Evolutionary conservation across 2,329 filamentous ascomycete genomes (phyloP).

Genomic region (Hypoxylon sp.): DNA sequence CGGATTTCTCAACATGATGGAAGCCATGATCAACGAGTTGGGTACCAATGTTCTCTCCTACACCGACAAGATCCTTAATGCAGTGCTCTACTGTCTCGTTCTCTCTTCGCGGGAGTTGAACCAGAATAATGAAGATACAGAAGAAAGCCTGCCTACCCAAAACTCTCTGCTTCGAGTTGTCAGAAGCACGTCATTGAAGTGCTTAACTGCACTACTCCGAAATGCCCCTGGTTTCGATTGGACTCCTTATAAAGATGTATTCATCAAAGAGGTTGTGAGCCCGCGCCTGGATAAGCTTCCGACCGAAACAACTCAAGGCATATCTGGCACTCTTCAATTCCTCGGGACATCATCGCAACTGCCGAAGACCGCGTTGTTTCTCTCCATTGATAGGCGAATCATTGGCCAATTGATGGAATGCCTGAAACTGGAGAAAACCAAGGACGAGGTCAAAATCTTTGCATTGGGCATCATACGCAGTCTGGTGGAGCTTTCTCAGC

Average conservation of each 20-base stretch:
- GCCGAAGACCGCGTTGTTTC: conserved; percentile 75
- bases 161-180: conserved; percentile 76
- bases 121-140: conserved; percentile 56
- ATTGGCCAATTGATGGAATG: conserved; percentile 80
- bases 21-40: conserved; percentile 87
- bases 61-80: conserved; percentile 77
- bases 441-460: conserved; percentile 89
- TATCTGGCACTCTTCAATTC: conserved; percentile 86
- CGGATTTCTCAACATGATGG: conserved; percentile 92
- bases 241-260: conserved; percentile 76
- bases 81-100: conserved; percentile 85
- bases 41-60: conserved; percentile 80
- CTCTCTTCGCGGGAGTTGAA: conserved; percentile 74
- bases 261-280: conserved; percentile 82
- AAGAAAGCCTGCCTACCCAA: conserved; percentile 58
- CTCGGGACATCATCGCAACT: conserved; percentile 85
- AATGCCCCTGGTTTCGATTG: conserved; percentile 80
- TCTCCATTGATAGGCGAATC: conserved; percentile 74
- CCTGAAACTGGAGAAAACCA: conserved; percentile 79
- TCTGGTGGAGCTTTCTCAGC: conserved; percentile 73
- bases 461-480: conserved; percentile 82
- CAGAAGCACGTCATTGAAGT: conserved; percentile 83
- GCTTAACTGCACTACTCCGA: conserved; percentile 82
- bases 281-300: conserved; percentile 85
- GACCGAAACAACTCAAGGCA: conserved; percentile 87